phyloP scores from a whole-genome alignment of 2,329 filamentous ascomycete genomes.

The Xylariaceae sp. region DNA sequence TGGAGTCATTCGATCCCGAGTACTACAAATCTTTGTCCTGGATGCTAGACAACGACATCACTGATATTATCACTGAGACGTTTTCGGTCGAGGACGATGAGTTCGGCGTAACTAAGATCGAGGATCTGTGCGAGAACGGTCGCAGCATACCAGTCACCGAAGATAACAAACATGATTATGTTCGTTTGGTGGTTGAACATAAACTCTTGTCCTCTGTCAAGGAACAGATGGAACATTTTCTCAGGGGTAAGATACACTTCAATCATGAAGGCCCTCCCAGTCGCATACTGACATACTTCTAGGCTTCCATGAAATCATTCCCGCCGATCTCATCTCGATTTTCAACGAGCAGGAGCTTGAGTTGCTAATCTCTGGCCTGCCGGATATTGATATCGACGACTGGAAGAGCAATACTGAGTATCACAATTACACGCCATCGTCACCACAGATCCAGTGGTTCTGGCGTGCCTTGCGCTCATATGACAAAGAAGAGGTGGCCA shows the following conservation, averaged over 20 bases:
- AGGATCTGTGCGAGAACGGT: conserved; percentile 84
- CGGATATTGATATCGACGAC: conserved; percentile 96
- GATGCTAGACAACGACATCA: conserved; percentile 99
- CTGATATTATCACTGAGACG: conserved; percentile 93
- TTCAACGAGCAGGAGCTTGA: conserved; percentile 99
- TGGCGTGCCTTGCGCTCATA: conserved; percentile 97
- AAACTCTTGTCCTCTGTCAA: conserved; percentile 88
- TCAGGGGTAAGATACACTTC: conserved; percentile 61
- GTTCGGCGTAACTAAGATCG: conserved; percentile 83
- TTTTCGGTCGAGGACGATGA: conserved; percentile 93
- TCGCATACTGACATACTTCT: conserved; percentile 30
- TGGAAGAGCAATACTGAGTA: conserved; percentile 99
- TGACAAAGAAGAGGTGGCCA: conserved; percentile 97
- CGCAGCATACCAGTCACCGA: conserved; percentile 92
- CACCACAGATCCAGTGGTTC: conserved; percentile 98
- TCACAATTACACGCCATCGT: conserved; percentile 93
- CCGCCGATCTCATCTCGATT: conserved; percentile 88
- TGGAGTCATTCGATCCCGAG: conserved; percentile 97
- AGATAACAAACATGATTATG: conserved; percentile 98
- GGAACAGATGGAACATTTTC: conserved; percentile 90
- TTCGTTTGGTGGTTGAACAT: conserved; percentile 91
- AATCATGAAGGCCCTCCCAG: conserved; percentile 2
- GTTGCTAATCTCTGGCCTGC: conserved; percentile 90
- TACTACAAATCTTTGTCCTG: conserved; percentile 98
- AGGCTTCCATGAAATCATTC: conserved; percentile 98